Conservation (phyloP, 805 yeast genomes). For the Wickerhamomyces chaumierensis region DNA sequence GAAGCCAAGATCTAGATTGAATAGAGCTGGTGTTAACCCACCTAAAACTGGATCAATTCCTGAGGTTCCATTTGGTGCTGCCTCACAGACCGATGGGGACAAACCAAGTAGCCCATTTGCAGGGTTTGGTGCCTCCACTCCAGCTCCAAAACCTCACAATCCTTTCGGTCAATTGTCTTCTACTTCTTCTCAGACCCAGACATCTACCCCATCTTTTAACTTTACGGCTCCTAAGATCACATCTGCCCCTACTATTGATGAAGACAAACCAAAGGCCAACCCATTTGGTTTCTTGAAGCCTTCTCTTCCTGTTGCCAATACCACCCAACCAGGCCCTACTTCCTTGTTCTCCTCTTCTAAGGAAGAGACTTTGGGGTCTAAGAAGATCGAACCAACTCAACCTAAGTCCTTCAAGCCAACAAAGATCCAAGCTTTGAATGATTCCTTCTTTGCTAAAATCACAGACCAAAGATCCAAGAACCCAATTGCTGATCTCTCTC, state of each 20-base stretch:
- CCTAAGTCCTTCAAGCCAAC: conserved; percentile 23
- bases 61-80: conserved; percentile 4
- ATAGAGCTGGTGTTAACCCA: conserved; percentile 5
- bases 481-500: conserved; percentile 43
- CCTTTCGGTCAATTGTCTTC: conserved; percentile 5
- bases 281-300: conserved; percentile 7
- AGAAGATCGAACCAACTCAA: neutral
- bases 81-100: neutral
- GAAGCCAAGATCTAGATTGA: conserved; percentile 36
- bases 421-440: conserved; percentile 56
- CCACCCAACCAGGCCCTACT: conserved; percentile 2
- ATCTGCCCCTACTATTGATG: conserved; percentile 1
- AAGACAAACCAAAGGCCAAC: conserved; percentile 6
- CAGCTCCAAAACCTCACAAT: neutral
- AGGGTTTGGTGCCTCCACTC: neutral
- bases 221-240: conserved; percentile 3
- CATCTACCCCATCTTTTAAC: conserved; percentile 4
- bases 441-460: conserved; percentile 41
- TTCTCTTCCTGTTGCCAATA: conserved; percentile 1
- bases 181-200: neutral
- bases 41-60: conserved; percentile 3
- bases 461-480: conserved; percentile 28
- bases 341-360: conserved; percentile 3
- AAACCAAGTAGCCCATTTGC: conserved; percentile 3
- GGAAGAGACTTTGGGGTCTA: neutral